These are phyloP conservation scores for Suillus placidus DNA, from an alignment of 768 basidiomycete species.

Conservation along the genomic window DNA sequence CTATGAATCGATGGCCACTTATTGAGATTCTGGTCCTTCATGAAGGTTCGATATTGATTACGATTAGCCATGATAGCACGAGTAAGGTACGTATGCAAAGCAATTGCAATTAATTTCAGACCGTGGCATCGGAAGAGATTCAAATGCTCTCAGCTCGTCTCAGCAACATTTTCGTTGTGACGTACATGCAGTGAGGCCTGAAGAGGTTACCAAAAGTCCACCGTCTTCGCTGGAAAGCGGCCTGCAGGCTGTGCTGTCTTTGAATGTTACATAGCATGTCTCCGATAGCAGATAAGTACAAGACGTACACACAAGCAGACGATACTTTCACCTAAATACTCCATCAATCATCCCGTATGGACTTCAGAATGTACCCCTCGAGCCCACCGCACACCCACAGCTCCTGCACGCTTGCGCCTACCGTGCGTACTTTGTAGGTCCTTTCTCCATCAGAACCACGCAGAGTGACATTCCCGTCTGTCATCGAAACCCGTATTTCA, in stretches of 20 bases:
- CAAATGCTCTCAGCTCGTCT: not conserved
- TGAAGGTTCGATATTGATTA: not conserved
- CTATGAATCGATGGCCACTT: slow-evolving; percentile 39
- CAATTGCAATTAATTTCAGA: not conserved
- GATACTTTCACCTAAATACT: not conserved
- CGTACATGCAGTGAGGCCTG: no score
- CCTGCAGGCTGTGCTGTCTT: not conserved
- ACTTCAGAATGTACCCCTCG: slow-evolving; percentile 87
- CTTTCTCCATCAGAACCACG: slow-evolving; percentile 44
- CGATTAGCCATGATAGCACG: not conserved
- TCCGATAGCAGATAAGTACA: not conserved
- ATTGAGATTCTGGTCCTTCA: not conserved
- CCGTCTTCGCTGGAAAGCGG: not conserved
- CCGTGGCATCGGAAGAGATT: not conserved
- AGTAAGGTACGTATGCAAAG: not conserved
- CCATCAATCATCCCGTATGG: slow-evolving; percentile 45
- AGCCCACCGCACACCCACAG: slow-evolving; percentile 95
- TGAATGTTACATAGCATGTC: not conserved
- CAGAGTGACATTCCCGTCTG: slow-evolving; percentile 68
- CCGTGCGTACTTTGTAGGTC: slow-evolving; percentile 68
- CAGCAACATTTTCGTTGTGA: not conserved
- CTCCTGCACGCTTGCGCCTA: slow-evolving; percentile 96
- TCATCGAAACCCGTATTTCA: slow-evolving; percentile 66
- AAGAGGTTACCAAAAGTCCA: no score
- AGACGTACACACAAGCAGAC: not conserved